Evolutionary conservation across 768 basidiomycete species (phyloP).

Genomic region (Leccinum longicurvipes): DNA sequence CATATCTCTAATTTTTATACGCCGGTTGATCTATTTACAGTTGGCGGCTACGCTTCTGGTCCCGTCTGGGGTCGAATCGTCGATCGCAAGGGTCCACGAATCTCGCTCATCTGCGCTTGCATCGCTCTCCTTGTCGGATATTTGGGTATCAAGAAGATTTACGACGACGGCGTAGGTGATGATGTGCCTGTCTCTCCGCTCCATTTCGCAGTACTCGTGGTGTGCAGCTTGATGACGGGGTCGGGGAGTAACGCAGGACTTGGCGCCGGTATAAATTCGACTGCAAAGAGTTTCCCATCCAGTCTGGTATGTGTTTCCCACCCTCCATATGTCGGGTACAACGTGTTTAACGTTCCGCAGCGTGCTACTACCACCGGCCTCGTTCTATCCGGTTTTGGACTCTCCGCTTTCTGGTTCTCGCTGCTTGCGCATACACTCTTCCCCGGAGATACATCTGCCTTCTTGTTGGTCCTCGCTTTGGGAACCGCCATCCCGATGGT

Average conservation of each 20-base stretch:
- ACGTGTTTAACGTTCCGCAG: conserved; percentile 34
- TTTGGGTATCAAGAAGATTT: conserved; percentile 66
- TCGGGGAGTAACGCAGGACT: conserved; percentile 73
- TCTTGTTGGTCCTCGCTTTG: conserved; percentile 70
- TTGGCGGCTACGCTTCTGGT: conserved; percentile 74
- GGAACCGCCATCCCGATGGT: conserved; percentile 81
- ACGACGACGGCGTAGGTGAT: conserved; percentile 48
- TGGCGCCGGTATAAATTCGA: conserved; percentile 69
- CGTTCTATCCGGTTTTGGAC: conserved; percentile 86
- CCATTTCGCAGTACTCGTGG: conserved; percentile 48
- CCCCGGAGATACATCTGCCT: conserved; percentile 74
- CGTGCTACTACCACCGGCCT: conserved; percentile 73
- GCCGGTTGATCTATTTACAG: conserved; percentile 29
- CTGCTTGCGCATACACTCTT: conserved; percentile 67
- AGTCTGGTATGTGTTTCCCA: conserved; percentile 42
- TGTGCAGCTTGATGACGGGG: conserved; percentile 72
- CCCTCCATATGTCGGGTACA: background rate
- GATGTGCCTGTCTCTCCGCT: conserved; percentile 38
- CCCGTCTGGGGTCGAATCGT: conserved; percentile 80
- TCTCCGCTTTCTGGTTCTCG: conserved; percentile 90
- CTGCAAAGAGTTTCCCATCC: conserved; percentile 81
- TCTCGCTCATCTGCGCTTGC: conserved; percentile 58
- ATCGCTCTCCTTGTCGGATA: conserved; percentile 69
- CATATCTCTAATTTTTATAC: background rate
- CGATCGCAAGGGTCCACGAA: conserved; percentile 68